A percentile compares a stretch with the other conserved stretches of the same genome.
Conservation (phyloP, 768 basidiomycete genomes). For the Dentipellis fragilis region DNA sequence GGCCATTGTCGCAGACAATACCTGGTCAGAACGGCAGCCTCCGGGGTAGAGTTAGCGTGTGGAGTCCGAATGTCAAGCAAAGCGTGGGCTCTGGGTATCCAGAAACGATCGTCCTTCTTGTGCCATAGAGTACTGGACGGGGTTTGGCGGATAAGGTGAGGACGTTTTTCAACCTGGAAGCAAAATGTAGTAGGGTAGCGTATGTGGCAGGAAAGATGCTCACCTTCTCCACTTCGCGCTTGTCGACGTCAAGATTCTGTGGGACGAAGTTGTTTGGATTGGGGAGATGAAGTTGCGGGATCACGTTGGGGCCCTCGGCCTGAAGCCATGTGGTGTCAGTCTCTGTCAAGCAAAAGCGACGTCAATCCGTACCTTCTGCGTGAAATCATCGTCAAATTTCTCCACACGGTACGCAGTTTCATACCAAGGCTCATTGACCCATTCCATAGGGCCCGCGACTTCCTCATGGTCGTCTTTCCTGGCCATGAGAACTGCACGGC, state of each 20-base stretch:
- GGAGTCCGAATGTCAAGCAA: constrained; percentile 69
- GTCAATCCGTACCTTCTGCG: constrained; percentile 33
- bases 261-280: constrained; percentile 89
- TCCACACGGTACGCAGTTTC: constrained; percentile 81
- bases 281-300: constrained; percentile 68
- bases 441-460: constrained; percentile 34
- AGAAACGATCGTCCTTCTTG: constrained; percentile 96
- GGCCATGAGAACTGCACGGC: constrained; percentile 73
- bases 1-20: constrained; percentile 15
- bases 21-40: constrained; percentile 67
- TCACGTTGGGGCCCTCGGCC: constrained; percentile 56
- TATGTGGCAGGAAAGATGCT: constrained; percentile 3
- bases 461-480: constrained; percentile 52
- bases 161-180: constrained; percentile 59
- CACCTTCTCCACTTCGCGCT: constrained; percentile 57
- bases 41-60: constrained; percentile 49
- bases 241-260: constrained; percentile 73
- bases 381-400: constrained; percentile 51
- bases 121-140: constrained; percentile 76
- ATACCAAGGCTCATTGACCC: constrained; percentile 86
- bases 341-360: not conserved
- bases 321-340: constrained; percentile 19
- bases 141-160: constrained; percentile 66
- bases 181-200: not conserved
- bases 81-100: constrained; percentile 83